Conservation (phyloP, 148 eudicot species). For the Hydrangea macrophylla region DNA sequence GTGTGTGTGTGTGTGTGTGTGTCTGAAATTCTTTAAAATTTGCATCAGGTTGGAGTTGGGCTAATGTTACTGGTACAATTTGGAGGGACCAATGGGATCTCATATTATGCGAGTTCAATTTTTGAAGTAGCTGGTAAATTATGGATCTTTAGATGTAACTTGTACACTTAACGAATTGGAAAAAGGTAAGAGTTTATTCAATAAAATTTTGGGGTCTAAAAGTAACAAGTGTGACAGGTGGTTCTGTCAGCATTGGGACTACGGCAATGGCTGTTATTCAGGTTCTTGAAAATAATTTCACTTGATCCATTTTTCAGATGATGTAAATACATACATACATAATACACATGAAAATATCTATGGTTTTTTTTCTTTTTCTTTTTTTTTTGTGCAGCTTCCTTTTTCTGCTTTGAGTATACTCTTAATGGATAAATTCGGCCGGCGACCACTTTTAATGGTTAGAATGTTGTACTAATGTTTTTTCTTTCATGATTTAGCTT, state of each 20-base stretch:
- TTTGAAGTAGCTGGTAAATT: neutral
- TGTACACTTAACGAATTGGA: neutral
- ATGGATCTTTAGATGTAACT: neutral
- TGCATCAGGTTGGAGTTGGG: conserved; percentile 6
- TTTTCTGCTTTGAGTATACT: neutral
- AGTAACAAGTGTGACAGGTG: neutral
- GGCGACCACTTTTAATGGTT: neutral
- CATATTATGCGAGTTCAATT: conserved; percentile 10
- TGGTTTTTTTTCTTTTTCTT: no score
- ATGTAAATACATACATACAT: no score
- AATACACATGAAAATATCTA: no score
- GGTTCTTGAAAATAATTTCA: neutral
- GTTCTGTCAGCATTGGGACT: neutral
- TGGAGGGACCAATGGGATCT: neutral
- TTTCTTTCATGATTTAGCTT: neutral
- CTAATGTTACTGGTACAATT: neutral
- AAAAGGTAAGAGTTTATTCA: neutral
- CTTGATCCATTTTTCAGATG: neutral
- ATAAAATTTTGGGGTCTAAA: no score
- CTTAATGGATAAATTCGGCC: neutral
- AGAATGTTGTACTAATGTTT: neutral
- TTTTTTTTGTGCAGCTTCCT: neutral
- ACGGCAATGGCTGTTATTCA: neutral
- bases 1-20: neutral
- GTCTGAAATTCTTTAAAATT: neutral